Percentiles rank a stretch among this genome's conserved stretches.
Evolutionary conservation across 495 filamentous ascomycete species (phyloP).

Genomic region (Aspergillus nanangensis): DNA sequence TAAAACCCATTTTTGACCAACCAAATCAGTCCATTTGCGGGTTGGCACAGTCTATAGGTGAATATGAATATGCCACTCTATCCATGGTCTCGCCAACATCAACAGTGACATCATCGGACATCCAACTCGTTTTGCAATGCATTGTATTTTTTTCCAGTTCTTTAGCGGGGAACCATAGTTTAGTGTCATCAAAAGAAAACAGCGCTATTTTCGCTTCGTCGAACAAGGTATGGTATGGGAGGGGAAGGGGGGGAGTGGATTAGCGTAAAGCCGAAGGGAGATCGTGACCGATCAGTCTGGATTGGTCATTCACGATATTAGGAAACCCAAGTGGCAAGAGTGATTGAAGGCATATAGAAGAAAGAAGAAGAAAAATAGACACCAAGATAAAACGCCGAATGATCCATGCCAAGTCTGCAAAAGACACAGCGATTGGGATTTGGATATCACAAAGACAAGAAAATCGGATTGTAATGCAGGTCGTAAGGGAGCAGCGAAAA

Average conservation of each 20-base stretch:
- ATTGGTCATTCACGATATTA: slow-evolving; percentile 6
- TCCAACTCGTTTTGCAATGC: too few species aligned
- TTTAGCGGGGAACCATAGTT: too few species aligned
- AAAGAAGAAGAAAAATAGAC: slow-evolving; percentile 13
- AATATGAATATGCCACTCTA: too few species aligned
- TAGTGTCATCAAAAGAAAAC: too few species aligned
- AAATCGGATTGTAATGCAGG: slow-evolving; percentile 18
- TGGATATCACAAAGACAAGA: slow-evolving; percentile 19
- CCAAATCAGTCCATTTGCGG: too few species aligned
- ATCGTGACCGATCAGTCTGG: not conserved
- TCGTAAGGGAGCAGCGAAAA: slow-evolving; percentile 18
- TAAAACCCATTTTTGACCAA: too few species aligned
- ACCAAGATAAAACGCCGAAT: slow-evolving; percentile 31
- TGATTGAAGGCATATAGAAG: slow-evolving; percentile 2
- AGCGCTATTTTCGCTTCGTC: not conserved
- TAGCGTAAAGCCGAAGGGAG: too few species aligned
- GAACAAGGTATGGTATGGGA: not conserved
- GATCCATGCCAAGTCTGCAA: slow-evolving; percentile 24
- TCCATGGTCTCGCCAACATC: too few species aligned
- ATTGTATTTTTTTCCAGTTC: too few species aligned
- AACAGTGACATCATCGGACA: too few species aligned
- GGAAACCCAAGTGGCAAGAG: not conserved
- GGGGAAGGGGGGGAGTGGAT: slow-evolving; percentile 2
- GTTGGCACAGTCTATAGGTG: too few species aligned
- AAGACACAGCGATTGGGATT: slow-evolving; percentile 10